Percentiles rank a stretch among this genome's conserved stretches.
Evolutionary conservation across 2,329 filamentous ascomycete species (phyloP).

Genomic region (Tetracladium maxilliforme): DNA sequence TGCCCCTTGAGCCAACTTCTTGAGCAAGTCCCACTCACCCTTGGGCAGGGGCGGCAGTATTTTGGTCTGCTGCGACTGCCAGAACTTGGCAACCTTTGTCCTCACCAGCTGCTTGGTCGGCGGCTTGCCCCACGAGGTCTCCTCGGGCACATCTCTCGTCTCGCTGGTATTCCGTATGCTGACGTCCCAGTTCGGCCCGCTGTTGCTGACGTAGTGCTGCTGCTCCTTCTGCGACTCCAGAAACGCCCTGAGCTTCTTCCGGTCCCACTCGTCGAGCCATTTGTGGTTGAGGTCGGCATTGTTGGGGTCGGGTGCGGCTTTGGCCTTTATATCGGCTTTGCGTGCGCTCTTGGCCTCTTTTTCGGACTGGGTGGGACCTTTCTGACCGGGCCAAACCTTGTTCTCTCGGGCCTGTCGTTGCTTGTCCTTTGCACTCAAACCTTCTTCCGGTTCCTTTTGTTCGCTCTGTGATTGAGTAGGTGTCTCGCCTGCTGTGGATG

Average conservation of each 20-base stretch:
- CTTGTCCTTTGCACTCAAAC: too few species aligned
- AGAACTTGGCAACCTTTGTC: constrained; percentile 31
- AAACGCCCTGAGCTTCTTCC: constrained; percentile 24
- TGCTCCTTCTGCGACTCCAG: constrained; percentile 24
- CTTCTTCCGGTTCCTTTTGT: too few species aligned
- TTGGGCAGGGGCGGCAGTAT: constrained; percentile 37
- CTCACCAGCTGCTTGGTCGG: constrained; percentile 20
- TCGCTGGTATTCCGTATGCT: constrained; percentile 3
- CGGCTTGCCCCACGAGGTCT: constrained; percentile 34
- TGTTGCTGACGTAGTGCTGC: constrained; percentile 9
- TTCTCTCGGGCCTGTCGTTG: too few species aligned
- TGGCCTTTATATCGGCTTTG: too few species aligned
- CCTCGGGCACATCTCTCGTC: constrained; percentile 14
- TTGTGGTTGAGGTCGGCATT: constrained; percentile 9
- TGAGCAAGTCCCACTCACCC: constrained; percentile 40
- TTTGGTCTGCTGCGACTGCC: constrained; percentile 26
- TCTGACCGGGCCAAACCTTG: too few species aligned
- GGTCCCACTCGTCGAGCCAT: constrained; percentile 35
- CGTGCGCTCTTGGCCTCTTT: too few species aligned
- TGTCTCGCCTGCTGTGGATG: too few species aligned
- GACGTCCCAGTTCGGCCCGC: too few species aligned
- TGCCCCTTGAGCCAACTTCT: constrained; percentile 23
- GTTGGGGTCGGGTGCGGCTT: too few species aligned
- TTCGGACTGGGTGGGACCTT: too few species aligned
- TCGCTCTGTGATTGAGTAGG: too few species aligned